Evolutionary conservation across 148 eudicot species (phyloP), one percentile per base, ranked within the genome.

Genomic region (Pharnaceum exiguum): DNA sequence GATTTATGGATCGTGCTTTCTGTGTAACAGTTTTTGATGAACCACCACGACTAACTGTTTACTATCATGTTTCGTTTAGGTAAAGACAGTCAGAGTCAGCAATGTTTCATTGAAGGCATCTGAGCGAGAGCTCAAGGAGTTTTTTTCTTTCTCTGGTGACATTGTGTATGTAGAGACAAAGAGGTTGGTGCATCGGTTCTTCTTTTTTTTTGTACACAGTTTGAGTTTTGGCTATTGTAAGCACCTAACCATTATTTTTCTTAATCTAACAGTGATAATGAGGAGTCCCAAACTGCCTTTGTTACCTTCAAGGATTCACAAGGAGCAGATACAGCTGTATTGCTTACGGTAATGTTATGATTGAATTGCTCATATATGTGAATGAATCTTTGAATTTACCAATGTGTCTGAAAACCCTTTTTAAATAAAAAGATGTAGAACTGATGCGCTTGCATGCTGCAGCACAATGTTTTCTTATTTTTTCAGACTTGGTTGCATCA

Each of bases 131-230:
- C 56, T 93, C 46, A 69, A 74, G 70, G 96, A 93, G 70, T 88
- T 93, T 71, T 93, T 93, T 68, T 93, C 98, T 21, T 88, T 88
- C 63, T 85, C 98, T 57, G 98, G 98, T 54, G 90, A 85, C 60
- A 85, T 91, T 48, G 74, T 62, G 55, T 88, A 82, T 77, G 74
- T 85, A 52, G 98, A 91, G 68, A 79, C 77, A 73, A 77, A 75
- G 60, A 86, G 94, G 96, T 89, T 63, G 52, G 69, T 37, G 12
- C 11, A 5, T 51, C 18, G 45, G n/a, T n/a, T n/a, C n/a, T n/a
- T n/a, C n/a, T n/a, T n/a, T n/a, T n/a, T 35, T 46, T 25, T 11
- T 22, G n/a, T 26, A 22, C 22, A 42, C 35, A 4, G 54, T 57
- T 72, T 16, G 27, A 24, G 27, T 63, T 18, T 13, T 63, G 11